Evolutionary conservation across 2,329 filamentous ascomycete species (phyloP), one percentile per base, ranked within the genome.

Genomic region (Penicillium sp.): DNA sequence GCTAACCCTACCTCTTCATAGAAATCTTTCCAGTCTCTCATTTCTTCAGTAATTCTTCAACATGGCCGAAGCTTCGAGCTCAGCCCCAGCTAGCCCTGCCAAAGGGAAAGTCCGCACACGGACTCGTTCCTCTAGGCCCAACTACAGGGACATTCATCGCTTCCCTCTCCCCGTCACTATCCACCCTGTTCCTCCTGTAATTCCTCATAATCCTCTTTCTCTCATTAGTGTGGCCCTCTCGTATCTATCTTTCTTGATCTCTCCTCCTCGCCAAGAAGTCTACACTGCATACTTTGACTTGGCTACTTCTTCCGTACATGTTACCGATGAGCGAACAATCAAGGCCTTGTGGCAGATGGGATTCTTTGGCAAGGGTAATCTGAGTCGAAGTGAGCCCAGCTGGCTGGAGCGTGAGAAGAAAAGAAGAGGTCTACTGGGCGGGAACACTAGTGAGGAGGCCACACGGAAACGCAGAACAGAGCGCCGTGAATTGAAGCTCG

Each of bases 371-470:
- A 97, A 97, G 75, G 95, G 95, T 45, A 93, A 82, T 66, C 79
- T 98, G 57, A 97, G 93, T 78, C 87, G 96, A 67, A 97, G 93
- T 80, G 93, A 99, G 73, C 93, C 93, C 3, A 95, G 87, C 65
- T 99, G 95, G 95, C 75, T 96, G 50, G 90, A 90, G 62, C 83
- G 90, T 61, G 91, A 96, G 74, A 89, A 90, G 73, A 87, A 88
- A 27, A 84, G 88, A 50, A 82, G 82, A 57, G 90, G 90, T 11
- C 75, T 87, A 16, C 77, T 87, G 26, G 83, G 85, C 31, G 80
- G 78, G 24, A 82, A 86, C 62, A 95, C 95, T 44, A 93, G 89
- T 65, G 93, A 97, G 76, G 88, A 96, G 59, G 80, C 87, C 52
- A 99, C 93, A 3, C 82, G 84, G 37, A 83, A 87, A 65, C 82